phyloP scores from a whole-genome alignment of 768 basidiomycete genomes.

The Russula griseocarnosa region DNA sequence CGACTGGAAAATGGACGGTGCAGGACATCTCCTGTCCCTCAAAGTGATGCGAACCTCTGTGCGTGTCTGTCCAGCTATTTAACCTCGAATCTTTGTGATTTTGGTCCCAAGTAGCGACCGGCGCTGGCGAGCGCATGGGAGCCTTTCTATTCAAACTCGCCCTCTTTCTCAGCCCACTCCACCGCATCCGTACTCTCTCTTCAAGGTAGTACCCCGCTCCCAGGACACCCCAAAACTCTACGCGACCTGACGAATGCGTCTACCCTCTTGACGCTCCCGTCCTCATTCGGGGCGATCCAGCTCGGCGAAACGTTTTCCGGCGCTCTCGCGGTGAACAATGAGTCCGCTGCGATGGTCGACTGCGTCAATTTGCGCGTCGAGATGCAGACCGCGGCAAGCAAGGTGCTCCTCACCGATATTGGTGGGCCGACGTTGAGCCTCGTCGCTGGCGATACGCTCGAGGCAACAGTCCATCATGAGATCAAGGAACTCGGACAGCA shows the following conservation, averaged over 20 bases:
- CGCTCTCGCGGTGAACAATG: slow-evolving; percentile 79
- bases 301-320: slow-evolving; percentile 87
- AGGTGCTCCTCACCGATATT: slow-evolving; percentile 58
- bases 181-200: slow-evolving; percentile 73
- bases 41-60: slow-evolving; percentile 90
- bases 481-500: slow-evolving; percentile 93
- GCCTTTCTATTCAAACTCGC: slow-evolving; percentile 81
- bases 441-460: slow-evolving; percentile 54
- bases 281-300: slow-evolving; percentile 82
- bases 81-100: slow-evolving; percentile 12
- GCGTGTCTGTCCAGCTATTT: slow-evolving; percentile 37
- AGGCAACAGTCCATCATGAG: slow-evolving; percentile 74
- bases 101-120: slow-evolving; percentile 52
- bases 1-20: slow-evolving; percentile 43
- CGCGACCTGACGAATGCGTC: slow-evolving; percentile 77
- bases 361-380: slow-evolving; percentile 69
- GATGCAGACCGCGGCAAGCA: slow-evolving; percentile 76
- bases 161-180: slow-evolving; percentile 77
- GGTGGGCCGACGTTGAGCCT: slow-evolving; percentile 53
- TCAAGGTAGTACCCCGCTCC: slow-evolving; percentile 65
- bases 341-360: slow-evolving; percentile 57
- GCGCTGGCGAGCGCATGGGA: slow-evolving; percentile 74
- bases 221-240: slow-evolving; percentile 77
- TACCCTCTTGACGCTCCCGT: slow-evolving; percentile 74
- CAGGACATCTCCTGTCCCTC: slow-evolving; percentile 65